Conservation (phyloP, 202 grass and related monocot species). For the Schoenoplectus triqueter region DNA sequence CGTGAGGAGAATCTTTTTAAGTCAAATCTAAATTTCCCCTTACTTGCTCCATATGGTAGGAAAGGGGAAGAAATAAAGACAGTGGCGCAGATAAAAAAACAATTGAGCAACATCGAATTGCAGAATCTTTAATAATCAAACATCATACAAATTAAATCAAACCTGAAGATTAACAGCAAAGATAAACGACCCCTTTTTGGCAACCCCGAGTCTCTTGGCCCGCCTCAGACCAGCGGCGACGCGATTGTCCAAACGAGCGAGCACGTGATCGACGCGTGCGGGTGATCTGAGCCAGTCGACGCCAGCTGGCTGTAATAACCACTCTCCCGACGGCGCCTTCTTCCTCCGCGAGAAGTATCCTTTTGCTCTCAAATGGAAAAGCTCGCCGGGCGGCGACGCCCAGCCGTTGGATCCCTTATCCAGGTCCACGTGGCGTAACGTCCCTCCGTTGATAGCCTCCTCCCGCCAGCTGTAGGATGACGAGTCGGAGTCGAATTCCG, state of each 20-base stretch:
- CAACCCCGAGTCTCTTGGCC: slow-evolving; percentile 51
- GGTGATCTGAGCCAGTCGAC: slow-evolving; percentile 93
- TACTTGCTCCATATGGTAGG: too few relatives aligned
- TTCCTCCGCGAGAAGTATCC: slow-evolving; percentile 72
- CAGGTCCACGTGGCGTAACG: slow-evolving; percentile 77
- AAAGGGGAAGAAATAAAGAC: too few relatives aligned
- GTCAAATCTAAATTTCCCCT: neutral
- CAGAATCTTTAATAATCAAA: too few relatives aligned
- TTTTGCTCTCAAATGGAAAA: slow-evolving; percentile 71
- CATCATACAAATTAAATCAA: slow-evolving; percentile 17
- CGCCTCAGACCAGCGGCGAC: slow-evolving; percentile 64
- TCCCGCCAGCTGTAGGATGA: slow-evolving; percentile 49
- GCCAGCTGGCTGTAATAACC: slow-evolving; percentile 80
- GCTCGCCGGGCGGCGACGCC: slow-evolving; percentile 91
- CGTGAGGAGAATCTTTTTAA: neutral
- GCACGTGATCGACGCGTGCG: slow-evolving; percentile 75
- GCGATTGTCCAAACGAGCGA: slow-evolving; percentile 69
- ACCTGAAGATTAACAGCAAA: slow-evolving; percentile 94
- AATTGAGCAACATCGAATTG: neutral
- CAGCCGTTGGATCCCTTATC: slow-evolving; percentile 87
- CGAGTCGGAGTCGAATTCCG: slow-evolving; percentile 38
- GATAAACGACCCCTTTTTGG: slow-evolving; percentile 68
- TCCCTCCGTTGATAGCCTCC: slow-evolving; percentile 62
- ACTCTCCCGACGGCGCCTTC: slow-evolving; percentile 54
- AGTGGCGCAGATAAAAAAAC: neutral